Base-by-base conservation (phyloP, 208 protist genomes). In the Trypanosoma melophagium region DNA sequence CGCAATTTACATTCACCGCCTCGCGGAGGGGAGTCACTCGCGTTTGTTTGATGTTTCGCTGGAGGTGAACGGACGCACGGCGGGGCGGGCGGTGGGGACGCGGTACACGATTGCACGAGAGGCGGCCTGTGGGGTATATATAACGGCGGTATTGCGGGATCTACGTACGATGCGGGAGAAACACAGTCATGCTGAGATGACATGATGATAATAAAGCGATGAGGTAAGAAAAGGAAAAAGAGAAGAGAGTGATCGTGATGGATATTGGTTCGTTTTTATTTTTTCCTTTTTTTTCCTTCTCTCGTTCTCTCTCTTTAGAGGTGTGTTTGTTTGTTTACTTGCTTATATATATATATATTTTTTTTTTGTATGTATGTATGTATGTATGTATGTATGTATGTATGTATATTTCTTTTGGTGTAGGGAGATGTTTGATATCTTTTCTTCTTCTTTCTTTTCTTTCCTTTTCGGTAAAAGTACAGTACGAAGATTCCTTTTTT, bases 11-110 rank as follows among this genome's bases (percentile, higher is more conserved):
- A 62, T 95, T 4, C 76, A 92, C 49, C 54, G 66, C 17, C 80
- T 95, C 44, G 31, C 64, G 9, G 54, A 58, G n/a, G n/a, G n/a
- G 16, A 66, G 80, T 7, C 89, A 93, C 60, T 40, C 55, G 13
- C 77, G 87, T 0, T 64, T 95, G 2, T 95, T 92, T 64, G 90
- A 95, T 45, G 90, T 95, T 40, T 81, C 85, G 0, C 81, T 95
- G 66, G 49, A 77, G n/a, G 76, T 77, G 9, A 62, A 51, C 42
- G 74, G 78, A 14, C 61, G 70, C 13, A 52, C 81, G 1, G 67
- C 90, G 8, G 90, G 90, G 7, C 71, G 79, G 1, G 82, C 83
- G 22, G 84, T 90, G 7, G 73, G 85, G 10, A 62, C 62, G 21
- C 77, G 76, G 10, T 95, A 95, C 74, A 90, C 84, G 7, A 65